Conservation (phyloP, 495 filamentous ascomycete species). For the Podospora comata region DNA sequence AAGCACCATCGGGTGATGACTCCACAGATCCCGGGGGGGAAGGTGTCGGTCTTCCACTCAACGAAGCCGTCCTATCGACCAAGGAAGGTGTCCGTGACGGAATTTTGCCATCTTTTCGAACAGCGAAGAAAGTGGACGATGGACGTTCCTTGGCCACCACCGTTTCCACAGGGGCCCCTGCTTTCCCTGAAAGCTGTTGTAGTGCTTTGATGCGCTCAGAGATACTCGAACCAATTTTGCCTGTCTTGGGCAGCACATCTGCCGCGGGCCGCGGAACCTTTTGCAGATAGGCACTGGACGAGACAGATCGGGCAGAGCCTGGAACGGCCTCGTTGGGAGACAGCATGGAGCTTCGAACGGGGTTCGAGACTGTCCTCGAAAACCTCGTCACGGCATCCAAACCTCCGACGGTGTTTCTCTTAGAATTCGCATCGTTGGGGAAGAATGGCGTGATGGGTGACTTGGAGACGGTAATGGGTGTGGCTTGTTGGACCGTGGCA, state of each 20-base stretch:
- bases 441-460: conserved; percentile 73
- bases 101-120: conserved; percentile 41
- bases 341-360: conserved; percentile 42
- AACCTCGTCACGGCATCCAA: conserved; percentile 27
- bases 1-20: conserved; percentile 39
- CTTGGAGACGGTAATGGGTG: conserved; percentile 76
- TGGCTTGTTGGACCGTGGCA: conserved; percentile 78
- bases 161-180: conserved; percentile 25
- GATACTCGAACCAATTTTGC: conserved; percentile 82
- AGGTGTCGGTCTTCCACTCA: conserved; percentile 33
- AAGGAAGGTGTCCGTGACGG: conserved; percentile 47
- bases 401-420: conserved; percentile 22
- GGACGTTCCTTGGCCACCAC: conserved; percentile 31
- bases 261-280: conserved; percentile 43
- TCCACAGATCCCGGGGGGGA: conserved; percentile 45
- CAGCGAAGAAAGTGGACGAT: conserved; percentile 51
- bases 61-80: conserved; percentile 40
- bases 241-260: conserved; percentile 61
- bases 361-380: conserved; percentile 47
- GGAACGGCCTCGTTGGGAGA: conserved; percentile 39
- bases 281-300: conserved; percentile 48
- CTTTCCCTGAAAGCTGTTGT: conserved; percentile 61
- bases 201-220: conserved; percentile 86
- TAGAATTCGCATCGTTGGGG: conserved; percentile 41
- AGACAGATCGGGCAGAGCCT: conserved; percentile 44